A percentile compares a stretch with the other conserved stretches of the same genome.
Evolutionary conservation across 192 early-diverging fungal genomes (phyloP).

Genomic region (Gorgonomyces haynaldii): DNA sequence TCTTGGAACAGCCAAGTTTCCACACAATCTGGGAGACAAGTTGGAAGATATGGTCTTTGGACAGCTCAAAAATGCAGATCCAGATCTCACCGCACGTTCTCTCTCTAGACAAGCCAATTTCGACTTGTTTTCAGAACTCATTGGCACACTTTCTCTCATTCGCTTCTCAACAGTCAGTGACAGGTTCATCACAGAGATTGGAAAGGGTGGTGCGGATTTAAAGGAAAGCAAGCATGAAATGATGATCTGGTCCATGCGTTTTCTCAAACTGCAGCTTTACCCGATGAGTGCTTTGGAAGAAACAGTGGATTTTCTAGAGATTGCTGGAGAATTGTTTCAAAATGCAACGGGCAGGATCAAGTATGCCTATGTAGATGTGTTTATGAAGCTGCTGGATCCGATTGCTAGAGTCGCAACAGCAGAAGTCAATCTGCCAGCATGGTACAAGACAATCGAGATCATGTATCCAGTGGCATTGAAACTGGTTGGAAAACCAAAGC

Average conservation of each 20-base stretch:
- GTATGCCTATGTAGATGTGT: conserved; percentile 79
- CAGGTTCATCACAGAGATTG: conserved; percentile 79
- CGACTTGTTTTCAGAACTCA: conserved; percentile 83
- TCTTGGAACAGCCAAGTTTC: conserved; percentile 57
- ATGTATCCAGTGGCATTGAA: conserved; percentile 81
- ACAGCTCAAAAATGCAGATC: conserved; percentile 75
- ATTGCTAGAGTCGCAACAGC: conserved; percentile 75
- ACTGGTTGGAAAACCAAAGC: conserved; percentile 78
- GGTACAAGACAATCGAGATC: conserved; percentile 84
- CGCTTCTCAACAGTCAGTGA: conserved; percentile 87
- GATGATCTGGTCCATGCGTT: conserved; percentile 81
- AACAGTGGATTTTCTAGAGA: conserved; percentile 85
- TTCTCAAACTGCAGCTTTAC: conserved; percentile 84
- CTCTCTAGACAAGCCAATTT: conserved; percentile 77
- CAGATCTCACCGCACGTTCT: conserved; percentile 62
- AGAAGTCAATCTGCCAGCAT: conserved; percentile 90
- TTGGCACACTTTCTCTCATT: conserved; percentile 65
- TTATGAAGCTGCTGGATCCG: conserved; percentile 84
- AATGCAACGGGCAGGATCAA: conserved; percentile 68
- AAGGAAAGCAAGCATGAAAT: conserved; percentile 72
- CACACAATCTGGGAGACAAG: conserved; percentile 70
- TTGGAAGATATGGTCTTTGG: conserved; percentile 90
- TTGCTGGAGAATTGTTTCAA: conserved; percentile 78
- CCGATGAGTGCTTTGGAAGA: conserved; percentile 89
- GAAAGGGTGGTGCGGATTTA: conserved; percentile 15